phyloP scores from a whole-genome alignment of 768 basidiomycete genomes.

The Hemileccinum impolitum region DNA sequence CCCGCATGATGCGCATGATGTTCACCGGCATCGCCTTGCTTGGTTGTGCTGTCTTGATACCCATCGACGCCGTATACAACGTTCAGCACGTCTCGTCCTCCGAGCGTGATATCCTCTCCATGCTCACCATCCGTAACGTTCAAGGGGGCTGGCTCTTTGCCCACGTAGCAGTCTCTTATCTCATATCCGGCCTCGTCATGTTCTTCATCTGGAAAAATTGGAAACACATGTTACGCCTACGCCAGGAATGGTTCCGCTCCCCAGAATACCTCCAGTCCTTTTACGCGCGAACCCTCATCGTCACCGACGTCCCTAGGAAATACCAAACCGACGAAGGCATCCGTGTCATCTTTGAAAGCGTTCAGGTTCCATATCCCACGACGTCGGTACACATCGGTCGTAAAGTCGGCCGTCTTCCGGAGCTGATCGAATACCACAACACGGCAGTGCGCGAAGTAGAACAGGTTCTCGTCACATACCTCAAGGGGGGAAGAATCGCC shows the following conservation, averaged over 20 bases:
- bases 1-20: constrained; percentile 75
- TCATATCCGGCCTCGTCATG: constrained; percentile 73
- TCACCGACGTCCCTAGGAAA: constrained; percentile 76
- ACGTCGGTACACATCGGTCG: constrained; percentile 89
- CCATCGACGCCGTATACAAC: constrained; percentile 86
- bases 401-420: constrained; percentile 82
- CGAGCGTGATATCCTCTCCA: constrained; percentile 62
- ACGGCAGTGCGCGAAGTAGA: constrained; percentile 93
- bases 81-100: constrained; percentile 52
- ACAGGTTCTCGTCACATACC: constrained; percentile 81
- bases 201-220: constrained; percentile 72
- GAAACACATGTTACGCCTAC: constrained; percentile 73
- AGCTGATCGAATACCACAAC: constrained; percentile 90
- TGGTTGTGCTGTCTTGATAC: constrained; percentile 72
- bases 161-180: constrained; percentile 80
- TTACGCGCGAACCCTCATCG: constrained; percentile 88
- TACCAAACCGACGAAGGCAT: constrained; percentile 85
- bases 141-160: constrained; percentile 69
- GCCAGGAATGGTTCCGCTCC: constrained; percentile 85
- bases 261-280: constrained; percentile 87
- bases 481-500: constrained; percentile 77
- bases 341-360: constrained; percentile 64
- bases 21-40: constrained; percentile 64
- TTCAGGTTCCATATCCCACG: constrained; percentile 84
- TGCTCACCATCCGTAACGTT: constrained; percentile 87